Evolutionary conservation across 2,329 filamentous ascomycete species (phyloP).

Genomic region (Tolypocladium cylindrosporum): DNA sequence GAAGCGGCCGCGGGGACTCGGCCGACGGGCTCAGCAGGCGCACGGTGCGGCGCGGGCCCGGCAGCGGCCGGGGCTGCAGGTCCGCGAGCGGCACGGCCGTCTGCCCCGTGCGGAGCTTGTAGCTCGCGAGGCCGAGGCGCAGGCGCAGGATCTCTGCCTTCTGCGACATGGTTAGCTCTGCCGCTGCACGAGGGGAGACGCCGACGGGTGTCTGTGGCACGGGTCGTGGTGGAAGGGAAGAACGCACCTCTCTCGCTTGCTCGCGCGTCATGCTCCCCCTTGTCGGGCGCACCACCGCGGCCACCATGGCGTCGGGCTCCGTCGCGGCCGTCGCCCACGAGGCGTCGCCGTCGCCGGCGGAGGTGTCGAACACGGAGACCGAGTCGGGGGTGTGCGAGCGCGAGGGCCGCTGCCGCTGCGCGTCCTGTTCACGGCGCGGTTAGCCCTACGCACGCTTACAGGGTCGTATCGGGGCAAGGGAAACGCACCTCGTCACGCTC

Average conservation of each 20-base stretch:
- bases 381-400: conserved; percentile 28
- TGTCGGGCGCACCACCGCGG: conserved; percentile 1
- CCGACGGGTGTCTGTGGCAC: too few relatives aligned
- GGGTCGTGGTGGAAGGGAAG: background rate
- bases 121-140: conserved; percentile 60
- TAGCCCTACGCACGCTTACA: conserved; percentile 4
- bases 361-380: conserved; percentile 41
- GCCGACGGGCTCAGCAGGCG: conserved; percentile 13
- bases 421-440: background rate
- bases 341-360: conserved; percentile 34
- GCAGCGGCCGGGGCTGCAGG: conserved; percentile 33
- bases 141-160: conserved; percentile 57
- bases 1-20: background rate
- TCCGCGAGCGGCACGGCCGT: conserved; percentile 53
- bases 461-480: background rate
- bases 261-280: conserved; percentile 35
- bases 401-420: conserved; percentile 7
- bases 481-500: conserved; percentile 16
- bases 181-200: background rate
- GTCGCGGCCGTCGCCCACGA: conserved; percentile 39
- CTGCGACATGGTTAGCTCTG: conserved; percentile 19
- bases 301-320: conserved; percentile 30
- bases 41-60: conserved; percentile 10
- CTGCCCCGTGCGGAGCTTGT: conserved; percentile 68
- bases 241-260: conserved; percentile 40